phyloP scores from a whole-genome alignment of 1,139 yeast species.

The Candida tunisiensis region DNA sequence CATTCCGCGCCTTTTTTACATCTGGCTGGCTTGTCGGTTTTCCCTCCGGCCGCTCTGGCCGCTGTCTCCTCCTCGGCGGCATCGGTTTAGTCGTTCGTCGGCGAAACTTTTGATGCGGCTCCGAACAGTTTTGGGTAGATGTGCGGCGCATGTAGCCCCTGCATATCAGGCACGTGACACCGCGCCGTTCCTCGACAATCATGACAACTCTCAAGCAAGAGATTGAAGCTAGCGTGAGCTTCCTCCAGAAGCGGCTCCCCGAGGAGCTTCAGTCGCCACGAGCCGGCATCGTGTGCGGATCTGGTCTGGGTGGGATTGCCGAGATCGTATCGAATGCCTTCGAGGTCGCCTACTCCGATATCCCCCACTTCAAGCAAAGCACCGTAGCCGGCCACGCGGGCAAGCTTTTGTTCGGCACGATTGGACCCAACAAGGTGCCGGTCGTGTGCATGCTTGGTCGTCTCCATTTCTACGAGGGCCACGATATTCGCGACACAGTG shows the following conservation, averaged over 20 bases:
- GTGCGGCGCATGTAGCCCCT: no score
- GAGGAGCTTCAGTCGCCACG: conserved; percentile 10
- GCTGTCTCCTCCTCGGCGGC: no score
- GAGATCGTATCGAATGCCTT: conserved; percentile 29
- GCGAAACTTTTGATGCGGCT: no score
- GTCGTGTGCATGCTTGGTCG: conserved; percentile 92
- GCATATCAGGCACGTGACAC: no score
- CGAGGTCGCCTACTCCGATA: conserved; percentile 42
- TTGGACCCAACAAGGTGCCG: conserved; percentile 54
- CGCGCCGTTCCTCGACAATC: no score
- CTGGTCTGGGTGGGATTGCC: conserved; percentile 84
- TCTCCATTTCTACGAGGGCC: conserved; percentile 81
- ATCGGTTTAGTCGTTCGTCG: no score
- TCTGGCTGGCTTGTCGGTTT: neutral
- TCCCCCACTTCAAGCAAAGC: conserved; percentile 54
- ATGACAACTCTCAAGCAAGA: no score
- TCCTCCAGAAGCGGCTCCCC: no score
- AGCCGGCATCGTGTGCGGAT: conserved; percentile 78
- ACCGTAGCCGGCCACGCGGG: conserved; percentile 80
- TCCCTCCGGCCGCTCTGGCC: no score
- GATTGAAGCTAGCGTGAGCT: no score
- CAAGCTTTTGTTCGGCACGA: conserved; percentile 57
- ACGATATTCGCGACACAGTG: conserved; percentile 61
- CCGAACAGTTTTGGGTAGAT: no score
- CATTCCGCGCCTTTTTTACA: neutral